Percentiles rank a stretch among this genome's conserved stretches.
Evolutionary conservation across 768 basidiomycete species (phyloP).

Genomic region (Serendipita sp.): DNA sequence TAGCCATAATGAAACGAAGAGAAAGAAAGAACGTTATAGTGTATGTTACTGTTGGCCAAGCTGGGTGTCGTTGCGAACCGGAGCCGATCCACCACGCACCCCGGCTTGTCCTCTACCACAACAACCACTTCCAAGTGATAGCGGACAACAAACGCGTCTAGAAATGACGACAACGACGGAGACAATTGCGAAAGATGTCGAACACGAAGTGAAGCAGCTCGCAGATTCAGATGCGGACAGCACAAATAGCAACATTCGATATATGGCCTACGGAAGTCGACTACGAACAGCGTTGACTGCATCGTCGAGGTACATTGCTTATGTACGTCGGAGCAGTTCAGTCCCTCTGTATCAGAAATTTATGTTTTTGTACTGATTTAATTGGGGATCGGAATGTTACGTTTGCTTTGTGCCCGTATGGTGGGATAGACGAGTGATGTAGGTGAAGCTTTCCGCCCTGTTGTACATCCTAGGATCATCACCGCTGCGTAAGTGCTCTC

Average conservation of each 20-base stretch:
- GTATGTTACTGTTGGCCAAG: too few relatives aligned
- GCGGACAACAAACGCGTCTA: too few relatives aligned
- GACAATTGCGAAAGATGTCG: constrained; percentile 20
- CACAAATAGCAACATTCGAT: constrained; percentile 50
- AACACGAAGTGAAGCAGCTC: constrained; percentile 32
- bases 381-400: too few relatives aligned
- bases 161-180: constrained; percentile 7
- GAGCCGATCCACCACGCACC: too few relatives aligned
- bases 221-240: constrained; percentile 49
- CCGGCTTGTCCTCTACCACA: too few relatives aligned
- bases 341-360: too few relatives aligned
- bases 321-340: constrained; percentile 46
- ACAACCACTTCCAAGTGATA: too few relatives aligned
- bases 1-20: too few relatives aligned
- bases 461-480: constrained; percentile 55
- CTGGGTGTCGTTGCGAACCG: too few relatives aligned
- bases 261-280: constrained; percentile 64
- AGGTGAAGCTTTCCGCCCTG: constrained; percentile 69
- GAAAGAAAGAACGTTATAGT: too few relatives aligned
- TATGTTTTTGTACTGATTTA: too few relatives aligned
- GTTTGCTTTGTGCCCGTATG: too few relatives aligned
- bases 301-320: constrained; percentile 56
- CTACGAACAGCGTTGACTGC: constrained; percentile 61
- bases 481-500: constrained; percentile 41
- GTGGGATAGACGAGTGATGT: constrained; percentile 68